Evolutionary conservation across 768 basidiomycete genomes (phyloP).

Genomic region (Auriscalpium orientale): DNA sequence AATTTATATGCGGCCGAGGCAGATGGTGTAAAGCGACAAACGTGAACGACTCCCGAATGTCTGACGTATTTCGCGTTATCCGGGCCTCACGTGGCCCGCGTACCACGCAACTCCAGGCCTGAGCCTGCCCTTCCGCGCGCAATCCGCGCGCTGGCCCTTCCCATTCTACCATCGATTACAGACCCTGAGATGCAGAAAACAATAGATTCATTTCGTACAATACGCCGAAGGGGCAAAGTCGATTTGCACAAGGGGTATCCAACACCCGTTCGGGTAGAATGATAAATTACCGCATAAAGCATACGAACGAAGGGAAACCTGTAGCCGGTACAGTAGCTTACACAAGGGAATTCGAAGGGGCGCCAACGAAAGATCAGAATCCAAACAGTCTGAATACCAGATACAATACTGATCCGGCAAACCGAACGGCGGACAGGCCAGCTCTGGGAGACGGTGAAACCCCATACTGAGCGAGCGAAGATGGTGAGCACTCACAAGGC

Average conservation of each 20-base stretch:
- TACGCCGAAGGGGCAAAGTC: background rate
- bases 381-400: conserved; percentile 71
- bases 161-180: no score
- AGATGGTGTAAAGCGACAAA: background rate
- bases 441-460: conserved; percentile 36
- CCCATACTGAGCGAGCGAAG: no score
- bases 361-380: conserved; percentile 26
- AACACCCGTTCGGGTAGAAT: background rate
- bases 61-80: background rate
- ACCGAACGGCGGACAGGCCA: conserved; percentile 73
- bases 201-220: background rate
- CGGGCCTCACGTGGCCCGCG: background rate
- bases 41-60: background rate
- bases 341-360: background rate
- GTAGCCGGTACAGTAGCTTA: background rate
- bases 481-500: conserved; percentile 33
- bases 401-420: conserved; percentile 72
- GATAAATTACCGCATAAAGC: no score
- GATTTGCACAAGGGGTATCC: background rate
- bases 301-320: background rate
- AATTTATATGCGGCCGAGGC: background rate
- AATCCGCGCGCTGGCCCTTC: no score
- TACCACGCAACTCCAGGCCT: background rate
- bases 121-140: no score
- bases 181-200: no score